phyloP scores from a whole-genome alignment of 371 early-diverging fungal species.

The Mortierella sp. region DNA sequence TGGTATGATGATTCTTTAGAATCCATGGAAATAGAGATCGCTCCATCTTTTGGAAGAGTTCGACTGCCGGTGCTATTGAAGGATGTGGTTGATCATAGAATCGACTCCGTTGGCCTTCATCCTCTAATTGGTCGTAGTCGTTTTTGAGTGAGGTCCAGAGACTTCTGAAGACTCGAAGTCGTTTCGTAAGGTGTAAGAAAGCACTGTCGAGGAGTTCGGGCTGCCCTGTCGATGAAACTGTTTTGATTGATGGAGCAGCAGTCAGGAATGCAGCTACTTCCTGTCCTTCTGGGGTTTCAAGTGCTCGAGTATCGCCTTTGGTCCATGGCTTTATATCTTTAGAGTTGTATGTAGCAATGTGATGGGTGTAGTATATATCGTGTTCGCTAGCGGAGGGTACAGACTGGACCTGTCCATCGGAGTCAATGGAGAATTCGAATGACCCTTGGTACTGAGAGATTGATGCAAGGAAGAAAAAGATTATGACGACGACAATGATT shows the following conservation, averaged over 20 bases:
- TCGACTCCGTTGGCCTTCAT: conserved; percentile 15
- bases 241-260: conserved; percentile 11
- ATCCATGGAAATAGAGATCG: conserved; percentile 47
- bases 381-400: conserved; percentile 11
- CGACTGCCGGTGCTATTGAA: conserved; percentile 39
- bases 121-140: conserved; percentile 26
- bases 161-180: conserved; percentile 36
- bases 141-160: conserved; percentile 34
- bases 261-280: conserved; percentile 25
- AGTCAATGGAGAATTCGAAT: conserved; percentile 42
- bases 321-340: conserved; percentile 46
- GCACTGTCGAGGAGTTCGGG: conserved; percentile 17
- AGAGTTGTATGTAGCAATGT: conserved; percentile 41
- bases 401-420: conserved; percentile 47
- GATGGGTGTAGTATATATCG: conserved; percentile 42
- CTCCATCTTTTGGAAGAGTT: conserved; percentile 32
- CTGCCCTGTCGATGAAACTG: neutral
- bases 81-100: conserved; percentile 31
- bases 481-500: conserved; percentile 20
- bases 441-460: conserved; percentile 49
- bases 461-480: conserved; percentile 50
- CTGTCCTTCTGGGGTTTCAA: conserved; percentile 32
- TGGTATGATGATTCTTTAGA: conserved; percentile 18
- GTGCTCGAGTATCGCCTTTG: conserved; percentile 30
- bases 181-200: conserved; percentile 41